Conservation (phyloP, 2,329 filamentous ascomycete species). For the Pestalotiopsis sp. region DNA sequence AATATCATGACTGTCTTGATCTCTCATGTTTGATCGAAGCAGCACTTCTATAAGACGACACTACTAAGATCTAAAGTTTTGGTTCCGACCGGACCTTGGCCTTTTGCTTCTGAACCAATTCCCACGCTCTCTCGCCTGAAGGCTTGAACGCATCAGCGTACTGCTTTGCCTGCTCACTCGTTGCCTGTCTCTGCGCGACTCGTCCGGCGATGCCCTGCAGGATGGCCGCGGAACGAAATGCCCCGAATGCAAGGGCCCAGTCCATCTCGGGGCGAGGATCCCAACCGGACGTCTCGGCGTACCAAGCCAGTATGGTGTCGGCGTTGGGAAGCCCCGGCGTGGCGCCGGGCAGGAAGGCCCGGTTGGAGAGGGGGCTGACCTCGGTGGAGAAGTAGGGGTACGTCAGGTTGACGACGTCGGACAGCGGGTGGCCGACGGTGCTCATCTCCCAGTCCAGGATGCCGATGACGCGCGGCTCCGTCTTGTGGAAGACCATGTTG, state of each 20-base stretch:
- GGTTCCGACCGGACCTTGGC: not conserved
- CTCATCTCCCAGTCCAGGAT: conserved; percentile 98
- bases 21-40: too few species aligned
- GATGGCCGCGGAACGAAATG: conserved; percentile 61
- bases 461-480: conserved; percentile 83
- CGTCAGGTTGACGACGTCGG: conserved; percentile 79
- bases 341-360: conserved; percentile 58
- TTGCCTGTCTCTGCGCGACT: conserved; percentile 80
- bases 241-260: conserved; percentile 62
- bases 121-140: conserved; percentile 9
- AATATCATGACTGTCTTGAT: not conserved
- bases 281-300: conserved; percentile 62
- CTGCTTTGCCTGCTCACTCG: conserved; percentile 74
- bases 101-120: conserved; percentile 6
- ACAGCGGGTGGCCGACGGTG: conserved; percentile 90
- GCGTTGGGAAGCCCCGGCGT: conserved; percentile 63
- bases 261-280: conserved; percentile 61
- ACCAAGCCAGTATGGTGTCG: conserved; percentile 44
- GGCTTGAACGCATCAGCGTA: conserved; percentile 31
- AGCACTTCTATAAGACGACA: too few species aligned
- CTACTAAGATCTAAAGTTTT: not conserved
- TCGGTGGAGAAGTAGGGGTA: conserved; percentile 11
- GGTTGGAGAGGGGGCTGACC: conserved; percentile 1
- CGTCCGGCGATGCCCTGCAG: conserved; percentile 87
- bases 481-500: conserved; percentile 84